Conservation (phyloP, 2,329 filamentous ascomycete species). For the Colletotrichum sp. region DNA sequence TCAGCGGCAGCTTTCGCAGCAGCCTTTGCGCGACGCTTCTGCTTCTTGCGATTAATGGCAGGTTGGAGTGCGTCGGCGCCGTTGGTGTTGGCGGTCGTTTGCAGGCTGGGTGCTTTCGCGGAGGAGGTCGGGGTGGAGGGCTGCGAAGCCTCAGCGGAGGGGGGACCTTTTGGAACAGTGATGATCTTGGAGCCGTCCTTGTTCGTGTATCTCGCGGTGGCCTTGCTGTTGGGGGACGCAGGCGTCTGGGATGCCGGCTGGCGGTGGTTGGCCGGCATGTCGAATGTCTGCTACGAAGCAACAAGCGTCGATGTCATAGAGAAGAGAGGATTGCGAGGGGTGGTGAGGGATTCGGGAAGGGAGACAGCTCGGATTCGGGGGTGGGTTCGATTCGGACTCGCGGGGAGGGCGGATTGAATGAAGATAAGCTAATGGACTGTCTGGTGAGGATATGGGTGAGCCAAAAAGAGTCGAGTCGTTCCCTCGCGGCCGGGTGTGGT, state of each 20-base stretch:
- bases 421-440: neutral
- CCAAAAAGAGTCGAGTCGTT: neutral
- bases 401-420: neutral
- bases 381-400: conserved; percentile 9
- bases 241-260: conserved; percentile 54
- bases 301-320: conserved; percentile 43
- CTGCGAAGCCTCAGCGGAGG: conserved; percentile 57
- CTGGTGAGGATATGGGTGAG: neutral
- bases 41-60: conserved; percentile 88
- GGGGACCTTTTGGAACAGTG: conserved; percentile 63
- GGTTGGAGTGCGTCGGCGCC: conserved; percentile 40
- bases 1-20: conserved; percentile 68
- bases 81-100: conserved; percentile 24
- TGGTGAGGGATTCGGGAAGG: conserved; percentile 7
- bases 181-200: conserved; percentile 75
- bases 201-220: conserved; percentile 68
- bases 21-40: conserved; percentile 89
- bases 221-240: conserved; percentile 56
- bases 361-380: neutral
- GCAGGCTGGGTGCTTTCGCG: conserved; percentile 34
- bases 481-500: neutral
- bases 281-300: conserved; percentile 37
- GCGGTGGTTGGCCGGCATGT: conserved; percentile 58
- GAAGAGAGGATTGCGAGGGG: conserved; percentile 24
- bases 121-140: conserved; percentile 55